A percentile compares a stretch with the other conserved stretches of the same genome.
phyloP scores from a whole-genome alignment of 257 asterid species.

The Cordia subcordata region DNA sequence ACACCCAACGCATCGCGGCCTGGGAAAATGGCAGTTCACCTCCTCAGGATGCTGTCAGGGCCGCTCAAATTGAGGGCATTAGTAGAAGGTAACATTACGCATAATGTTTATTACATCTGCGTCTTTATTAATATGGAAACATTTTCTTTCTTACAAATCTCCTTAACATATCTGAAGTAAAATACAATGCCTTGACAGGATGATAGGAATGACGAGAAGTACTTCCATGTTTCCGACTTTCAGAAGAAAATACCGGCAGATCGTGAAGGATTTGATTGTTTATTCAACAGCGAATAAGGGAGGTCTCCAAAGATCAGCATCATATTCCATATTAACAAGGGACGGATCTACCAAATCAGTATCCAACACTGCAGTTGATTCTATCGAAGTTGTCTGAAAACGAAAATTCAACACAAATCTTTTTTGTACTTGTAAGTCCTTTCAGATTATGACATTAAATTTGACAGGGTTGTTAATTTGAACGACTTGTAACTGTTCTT shows the following conservation, averaged over 20 bases:
- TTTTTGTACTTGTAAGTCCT: neutral
- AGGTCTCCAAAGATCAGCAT: conserved; percentile 20
- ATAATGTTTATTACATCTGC: neutral
- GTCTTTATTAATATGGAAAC: too few relatives aligned
- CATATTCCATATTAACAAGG: conserved; percentile 28
- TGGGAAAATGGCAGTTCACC: conserved; percentile 76
- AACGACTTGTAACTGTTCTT: too few relatives aligned
- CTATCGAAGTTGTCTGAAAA: conserved; percentile 50
- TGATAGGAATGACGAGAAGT: conserved; percentile 72
- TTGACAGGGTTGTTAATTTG: neutral
- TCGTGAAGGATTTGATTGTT: conserved; percentile 56
- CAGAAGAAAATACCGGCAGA: conserved; percentile 67
- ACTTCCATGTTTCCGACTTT: conserved; percentile 72
- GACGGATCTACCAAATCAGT: conserved; percentile 43
- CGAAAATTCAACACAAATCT: neutral
- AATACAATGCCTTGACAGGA: conserved; percentile 39
- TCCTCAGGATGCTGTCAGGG: conserved; percentile 62
- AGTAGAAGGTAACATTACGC: conserved; percentile 59
- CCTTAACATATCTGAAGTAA: neutral
- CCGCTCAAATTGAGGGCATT: conserved; percentile 88
- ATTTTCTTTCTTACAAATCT: too few relatives aligned
- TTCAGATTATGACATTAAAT: neutral
- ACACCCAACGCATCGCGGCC: conserved; percentile 45
- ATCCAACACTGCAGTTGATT: conserved; percentile 36
- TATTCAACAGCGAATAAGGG: conserved; percentile 36